Evolutionary conservation across 2,329 filamentous ascomycete species (phyloP), one percentile per base, ranked within the genome.

Genomic region (Phymatotrichopsis omnivora): DNA sequence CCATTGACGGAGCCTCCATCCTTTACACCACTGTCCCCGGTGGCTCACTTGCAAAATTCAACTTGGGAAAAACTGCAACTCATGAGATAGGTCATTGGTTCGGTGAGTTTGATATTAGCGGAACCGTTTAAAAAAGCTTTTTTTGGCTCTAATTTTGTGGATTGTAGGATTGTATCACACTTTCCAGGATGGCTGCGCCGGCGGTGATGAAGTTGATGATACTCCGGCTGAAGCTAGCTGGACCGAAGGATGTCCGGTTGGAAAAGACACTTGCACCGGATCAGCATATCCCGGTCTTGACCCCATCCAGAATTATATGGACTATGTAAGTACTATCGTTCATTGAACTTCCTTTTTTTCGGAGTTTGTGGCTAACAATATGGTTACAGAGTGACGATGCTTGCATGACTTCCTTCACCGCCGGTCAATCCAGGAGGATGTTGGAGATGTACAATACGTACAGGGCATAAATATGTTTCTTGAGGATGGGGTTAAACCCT

Each of bases 71-170:
- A 5, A 50, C 50, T 17, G 35, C 47, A 24, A 53, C 46, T 23
- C 49, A 52, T 60, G 68, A 71, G 59, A 59, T 67, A 32, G 68
- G 68, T 12, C 68, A 71, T 61, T 71, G 68, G 68, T 58, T 71
- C 41, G 68, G 42, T 49, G 38, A 28, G 19, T 36, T n/a, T n/a
- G n/a, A n/a, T n/a, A n/a, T n/a, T n/a, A n/a, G n/a, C n/a, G n/a
- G n/a, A n/a, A n/a, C n/a, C n/a, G n/a, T n/a, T n/a, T n/a, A n/a
- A n/a, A n/a, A n/a, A n/a, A n/a, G n/a, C n/a, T n/a, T n/a, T n/a
- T n/a, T n/a, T n/a, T n/a, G n/a, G n/a, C 36, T 16, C 35, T 46
- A 19, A 44, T 14, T 7, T 23, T 17, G 24, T 20, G 5, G 6
- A 6, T 5, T 24, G 5, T 22, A 49, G 47, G 68, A 39, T 63